phyloP scores from a whole-genome alignment of 2,329 filamentous ascomycete genomes.

The Penicillium sp. region DNA sequence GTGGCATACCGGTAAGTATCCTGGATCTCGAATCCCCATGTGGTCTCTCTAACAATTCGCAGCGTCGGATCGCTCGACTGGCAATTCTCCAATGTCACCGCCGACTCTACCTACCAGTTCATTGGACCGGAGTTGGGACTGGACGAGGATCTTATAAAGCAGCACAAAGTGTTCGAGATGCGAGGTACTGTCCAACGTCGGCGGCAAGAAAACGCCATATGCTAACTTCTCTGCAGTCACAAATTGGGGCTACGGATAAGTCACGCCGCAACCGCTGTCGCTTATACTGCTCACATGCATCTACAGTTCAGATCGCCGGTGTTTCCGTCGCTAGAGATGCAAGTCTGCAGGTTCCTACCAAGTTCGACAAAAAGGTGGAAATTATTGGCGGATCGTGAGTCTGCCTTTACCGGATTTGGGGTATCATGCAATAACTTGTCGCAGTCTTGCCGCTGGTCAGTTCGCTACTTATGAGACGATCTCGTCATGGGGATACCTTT shows the following conservation, averaged over 20 bases:
- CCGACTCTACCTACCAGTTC: constrained; percentile 56
- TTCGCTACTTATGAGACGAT: constrained; percentile 60
- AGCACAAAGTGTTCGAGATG: constrained; percentile 54
- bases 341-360: constrained; percentile 46
- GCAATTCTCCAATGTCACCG: constrained; percentile 61
- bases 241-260: constrained; percentile 59
- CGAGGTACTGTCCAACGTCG: constrained; percentile 31
- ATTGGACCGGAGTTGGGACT: constrained; percentile 48
- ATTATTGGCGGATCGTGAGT: constrained; percentile 46
- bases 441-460: constrained; percentile 55
- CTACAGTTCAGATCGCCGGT: constrained; percentile 52
- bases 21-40: not conserved
- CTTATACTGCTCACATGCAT: constrained; percentile 14
- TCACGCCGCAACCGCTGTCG: constrained; percentile 1
- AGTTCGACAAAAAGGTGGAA: constrained; percentile 40
- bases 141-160: constrained; percentile 44
- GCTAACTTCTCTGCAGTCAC: constrained; percentile 44
- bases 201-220: not conserved
- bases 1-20: constrained; percentile 49
- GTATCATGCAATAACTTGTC: constrained; percentile 46
- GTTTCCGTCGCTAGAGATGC: constrained; percentile 51
- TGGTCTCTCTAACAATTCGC: not conserved
- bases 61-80: constrained; percentile 60
- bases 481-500: constrained; percentile 56
- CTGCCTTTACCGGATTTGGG: constrained; percentile 5